A percentile compares a stretch with the other conserved stretches of the same genome.
phyloP scores from a whole-genome alignment of 805 yeast genomes.

The Maudiozyma serrabonitensis region DNA sequence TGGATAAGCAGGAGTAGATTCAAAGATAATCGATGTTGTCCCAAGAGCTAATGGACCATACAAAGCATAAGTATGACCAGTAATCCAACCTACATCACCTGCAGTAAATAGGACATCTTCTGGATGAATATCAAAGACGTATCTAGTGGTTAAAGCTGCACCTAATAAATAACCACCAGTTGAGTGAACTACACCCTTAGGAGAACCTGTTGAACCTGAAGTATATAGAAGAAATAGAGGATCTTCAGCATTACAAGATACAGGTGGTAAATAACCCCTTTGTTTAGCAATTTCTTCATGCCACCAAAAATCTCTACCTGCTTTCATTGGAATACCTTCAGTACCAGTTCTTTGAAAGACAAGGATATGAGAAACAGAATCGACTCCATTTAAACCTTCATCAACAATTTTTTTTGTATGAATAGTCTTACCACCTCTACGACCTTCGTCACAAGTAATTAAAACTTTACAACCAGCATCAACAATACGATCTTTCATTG shows the following conservation, averaged over 20 bases:
- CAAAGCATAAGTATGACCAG: slow-evolving; percentile 93
- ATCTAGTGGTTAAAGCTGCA: slow-evolving; percentile 83
- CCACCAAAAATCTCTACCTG: slow-evolving; percentile 91
- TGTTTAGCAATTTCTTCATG: slow-evolving; percentile 76
- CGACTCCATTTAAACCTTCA: slow-evolving; percentile 76
- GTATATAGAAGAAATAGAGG: slow-evolving; percentile 93
- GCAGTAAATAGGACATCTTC: slow-evolving; percentile 90
- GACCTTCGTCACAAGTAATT: slow-evolving; percentile 91
- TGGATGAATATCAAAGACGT: slow-evolving; percentile 85
- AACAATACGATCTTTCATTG: slow-evolving; percentile 78
- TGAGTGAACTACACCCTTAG: slow-evolving; percentile 94
- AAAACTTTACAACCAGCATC: slow-evolving; percentile 82
- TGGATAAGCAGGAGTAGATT: slow-evolving; percentile 97
- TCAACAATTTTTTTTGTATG: slow-evolving; percentile 91
- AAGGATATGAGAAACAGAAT: slow-evolving; percentile 65
- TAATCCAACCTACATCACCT: slow-evolving; percentile 98
- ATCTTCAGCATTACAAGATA: slow-evolving; percentile 82
- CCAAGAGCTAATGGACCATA: slow-evolving; percentile 89
- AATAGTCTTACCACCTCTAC: slow-evolving; percentile 90
- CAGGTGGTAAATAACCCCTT: slow-evolving; percentile 80
- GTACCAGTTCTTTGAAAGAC: slow-evolving; percentile 86
- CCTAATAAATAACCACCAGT: slow-evolving; percentile 94
- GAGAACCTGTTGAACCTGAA: slow-evolving; percentile 96
- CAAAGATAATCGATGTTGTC: slow-evolving; percentile 86
- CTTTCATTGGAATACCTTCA: slow-evolving; percentile 56